Evolutionary conservation across 352 stramenopile species (phyloP), one percentile per base, ranked within the genome.

Genomic region (Globisporangium spinosum): DNA sequence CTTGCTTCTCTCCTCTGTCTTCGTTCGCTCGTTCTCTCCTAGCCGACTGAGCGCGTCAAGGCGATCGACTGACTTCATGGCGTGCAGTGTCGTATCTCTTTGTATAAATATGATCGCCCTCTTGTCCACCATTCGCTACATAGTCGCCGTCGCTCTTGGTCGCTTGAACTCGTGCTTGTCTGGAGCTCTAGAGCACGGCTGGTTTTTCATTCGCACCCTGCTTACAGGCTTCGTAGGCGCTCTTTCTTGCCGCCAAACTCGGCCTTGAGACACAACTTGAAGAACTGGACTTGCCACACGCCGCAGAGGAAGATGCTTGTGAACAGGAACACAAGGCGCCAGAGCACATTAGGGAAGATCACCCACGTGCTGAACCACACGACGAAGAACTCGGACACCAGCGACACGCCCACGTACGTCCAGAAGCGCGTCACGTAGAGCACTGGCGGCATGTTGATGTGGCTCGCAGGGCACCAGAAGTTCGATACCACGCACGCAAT

Each of bases 171-270:
- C 8, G 35, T 43, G 34, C 10, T 40, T 17, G 35, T 55, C 15
- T n/a, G 15, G 15, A 49, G 15, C 43, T n/a, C 15, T 22, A n/a
- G 15, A n/a, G 15, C 43, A n/a, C 17, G 17, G 17, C 43, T 22
- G 40, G 10, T 47, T 47, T 17, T 17, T 4, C 43, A 10, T 38
- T 32, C 51, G 53, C 61, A 8, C 10, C n/a, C 4, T 7, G 22
- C 29, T 62, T 87, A 94, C 20, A 92, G 76, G 34, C 85, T 93
- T 58, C 87, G 78, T 38, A 93, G 75, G 0, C 85, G 82, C 67
- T 94, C 87, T 65, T 93, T 94, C 73, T 91, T 92, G 60, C 83
- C 83, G 47, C 75, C 78, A 68, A 88, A 93, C 72, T 94, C 87
- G 22, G 80, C 82, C 34, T 85, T 79, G 32, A 94, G 76, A 51